Evolutionary conservation across 2,329 filamentous ascomycete species (phyloP).

Genomic region (Sporothrix inflata): DNA sequence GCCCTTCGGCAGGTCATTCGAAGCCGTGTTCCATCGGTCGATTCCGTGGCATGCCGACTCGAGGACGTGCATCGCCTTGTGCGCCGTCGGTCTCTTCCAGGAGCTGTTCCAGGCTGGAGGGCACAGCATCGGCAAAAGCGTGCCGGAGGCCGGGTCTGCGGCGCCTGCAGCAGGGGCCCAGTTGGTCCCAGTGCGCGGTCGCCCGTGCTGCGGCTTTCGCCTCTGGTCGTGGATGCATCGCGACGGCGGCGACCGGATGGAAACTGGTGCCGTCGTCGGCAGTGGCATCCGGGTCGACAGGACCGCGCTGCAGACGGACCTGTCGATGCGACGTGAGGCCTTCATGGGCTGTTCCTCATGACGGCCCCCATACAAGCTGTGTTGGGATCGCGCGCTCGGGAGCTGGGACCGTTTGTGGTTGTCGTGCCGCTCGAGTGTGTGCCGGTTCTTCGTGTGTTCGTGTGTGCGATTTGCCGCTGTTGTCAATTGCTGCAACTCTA

Average conservation of each 20-base stretch:
- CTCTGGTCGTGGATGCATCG: slow-evolving; percentile 25
- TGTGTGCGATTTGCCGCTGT: neutral
- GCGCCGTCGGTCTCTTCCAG: slow-evolving; percentile 12
- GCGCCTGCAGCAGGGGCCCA: neutral
- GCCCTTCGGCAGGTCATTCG: neutral
- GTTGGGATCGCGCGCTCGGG: neutral
- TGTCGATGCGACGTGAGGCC: slow-evolving; percentile 61
- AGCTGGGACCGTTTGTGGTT: neutral
- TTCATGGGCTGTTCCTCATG: slow-evolving; percentile 64
- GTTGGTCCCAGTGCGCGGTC: neutral
- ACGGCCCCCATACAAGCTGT: slow-evolving; percentile 38
- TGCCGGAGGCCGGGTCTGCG: slow-evolving; percentile 32
- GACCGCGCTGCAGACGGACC: slow-evolving; percentile 62
- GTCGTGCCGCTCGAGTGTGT: neutral
- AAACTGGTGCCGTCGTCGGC: neutral
- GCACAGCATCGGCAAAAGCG: slow-evolving; percentile 32
- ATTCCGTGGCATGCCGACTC: neutral
- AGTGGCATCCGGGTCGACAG: slow-evolving; percentile 48
- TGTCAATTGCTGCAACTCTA: neutral
- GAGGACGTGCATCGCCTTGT: slow-evolving; percentile 9
- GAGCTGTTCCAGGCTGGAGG: slow-evolving; percentile 25
- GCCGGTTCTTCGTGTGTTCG: neutral
- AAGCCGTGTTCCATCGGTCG: neutral
- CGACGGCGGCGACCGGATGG: neutral
- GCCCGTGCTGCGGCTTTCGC: neutral